Evolutionary conservation across 1,139 yeast species (phyloP).

Genomic region (Geotrichum citri-aurantii): DNA sequence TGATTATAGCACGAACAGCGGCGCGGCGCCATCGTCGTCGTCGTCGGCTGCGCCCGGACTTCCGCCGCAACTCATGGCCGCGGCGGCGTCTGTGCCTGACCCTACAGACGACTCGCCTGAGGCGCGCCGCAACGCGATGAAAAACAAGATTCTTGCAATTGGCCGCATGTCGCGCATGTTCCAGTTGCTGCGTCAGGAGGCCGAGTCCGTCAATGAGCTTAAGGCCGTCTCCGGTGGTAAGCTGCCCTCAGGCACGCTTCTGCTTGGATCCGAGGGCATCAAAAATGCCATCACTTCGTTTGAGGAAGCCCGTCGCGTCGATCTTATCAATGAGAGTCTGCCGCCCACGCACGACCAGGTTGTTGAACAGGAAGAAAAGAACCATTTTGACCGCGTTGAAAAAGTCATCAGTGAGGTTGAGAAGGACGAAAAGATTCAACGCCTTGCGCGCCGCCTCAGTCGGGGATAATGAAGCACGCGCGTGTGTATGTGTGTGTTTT

Average conservation of each 20-base stretch:
- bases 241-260: slow-evolving; percentile 81
- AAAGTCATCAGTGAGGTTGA: slow-evolving; percentile 43
- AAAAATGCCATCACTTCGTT: slow-evolving; percentile 64
- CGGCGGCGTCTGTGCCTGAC: not conserved
- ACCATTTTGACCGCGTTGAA: slow-evolving; percentile 40
- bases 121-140: slow-evolving; percentile 55
- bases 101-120: slow-evolving; percentile 20
- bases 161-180: slow-evolving; percentile 94
- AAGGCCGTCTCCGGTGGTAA: slow-evolving; percentile 63
- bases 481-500: too few species aligned
- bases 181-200: slow-evolving; percentile 80
- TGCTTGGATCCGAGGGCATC: slow-evolving; percentile 79
- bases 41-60: not conserved
- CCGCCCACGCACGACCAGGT: slow-evolving; percentile 75
- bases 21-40: not conserved
- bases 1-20: not conserved
- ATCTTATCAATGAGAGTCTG: slow-evolving; percentile 74
- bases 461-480: slow-evolving; percentile 13
- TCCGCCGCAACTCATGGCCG: not conserved
- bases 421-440: slow-evolving; percentile 33
- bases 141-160: slow-evolving; percentile 89
- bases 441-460: slow-evolving; percentile 34
- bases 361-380: slow-evolving; percentile 43
- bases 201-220: slow-evolving; percentile 79
- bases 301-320: slow-evolving; percentile 81